Conservation (phyloP, 208 protist species). For the Naegleria lovaniensis region DNA sequence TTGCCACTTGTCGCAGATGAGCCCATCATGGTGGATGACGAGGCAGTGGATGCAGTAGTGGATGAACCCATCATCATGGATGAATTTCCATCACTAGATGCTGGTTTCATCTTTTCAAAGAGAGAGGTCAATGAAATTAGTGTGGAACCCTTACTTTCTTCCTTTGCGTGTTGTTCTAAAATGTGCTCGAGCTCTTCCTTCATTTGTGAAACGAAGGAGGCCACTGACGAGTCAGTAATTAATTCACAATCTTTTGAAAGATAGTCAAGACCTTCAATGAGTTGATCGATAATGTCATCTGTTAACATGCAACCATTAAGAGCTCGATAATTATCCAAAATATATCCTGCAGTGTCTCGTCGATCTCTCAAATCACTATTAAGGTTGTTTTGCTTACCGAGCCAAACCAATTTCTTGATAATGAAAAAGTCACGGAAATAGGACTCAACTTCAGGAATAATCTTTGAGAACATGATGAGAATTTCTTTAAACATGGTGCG, state of each 20-base stretch:
- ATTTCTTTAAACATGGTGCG: background rate
- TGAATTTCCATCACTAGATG: constrained; percentile 66
- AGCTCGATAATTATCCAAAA: constrained; percentile 7
- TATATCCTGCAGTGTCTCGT: background rate
- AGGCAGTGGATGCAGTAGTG: background rate
- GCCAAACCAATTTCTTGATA: background rate
- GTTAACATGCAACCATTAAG: background rate
- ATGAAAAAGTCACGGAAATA: background rate
- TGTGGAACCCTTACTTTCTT: background rate
- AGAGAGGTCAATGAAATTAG: background rate
- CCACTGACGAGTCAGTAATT: background rate
- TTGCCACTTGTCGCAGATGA: background rate
- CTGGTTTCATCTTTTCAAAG: constrained; percentile 41
- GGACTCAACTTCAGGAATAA: constrained; percentile 6
- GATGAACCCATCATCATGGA: constrained; percentile 29
- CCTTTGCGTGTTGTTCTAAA: background rate
- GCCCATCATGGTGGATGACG: background rate
- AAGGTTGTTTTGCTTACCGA: background rate
- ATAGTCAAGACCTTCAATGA: background rate
- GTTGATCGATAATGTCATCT: background rate
- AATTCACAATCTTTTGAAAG: background rate
- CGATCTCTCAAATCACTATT: background rate
- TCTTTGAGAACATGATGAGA: background rate
- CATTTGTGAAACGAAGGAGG: background rate
- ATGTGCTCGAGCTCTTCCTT: background rate